Evolutionary conservation across 2,329 filamentous ascomycete genomes (phyloP), one percentile per base, ranked within the genome.

Genomic region (Epicoccum nigrum): DNA sequence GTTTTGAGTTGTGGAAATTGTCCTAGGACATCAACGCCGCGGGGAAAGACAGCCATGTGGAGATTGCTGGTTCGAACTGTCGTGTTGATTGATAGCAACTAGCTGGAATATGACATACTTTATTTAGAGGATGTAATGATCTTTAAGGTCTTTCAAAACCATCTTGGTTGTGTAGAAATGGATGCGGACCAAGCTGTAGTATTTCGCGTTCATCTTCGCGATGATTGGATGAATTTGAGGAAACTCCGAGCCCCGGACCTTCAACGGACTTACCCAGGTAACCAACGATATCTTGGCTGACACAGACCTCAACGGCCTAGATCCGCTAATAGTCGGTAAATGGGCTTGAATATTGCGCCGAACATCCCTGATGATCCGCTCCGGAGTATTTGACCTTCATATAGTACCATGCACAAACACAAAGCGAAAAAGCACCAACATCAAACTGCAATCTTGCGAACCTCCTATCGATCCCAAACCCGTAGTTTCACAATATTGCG

Each of bases 1-100:
- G 43, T 45, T 15, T 45, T 45, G 4, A 45, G 25, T 39, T 45
- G 43, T 23, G 43, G 43, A 31, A 45, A 45, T 11, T 45, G 43
- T 23, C 43, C 43, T 12, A 45, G 43, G 19, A 45, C 33, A 38
- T 45, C 43, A 12, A 45, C 43, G 25, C 43, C 43, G 15, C 43
- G 43, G 7, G 43, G 43, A 7, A 45, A 21, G 17, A 33, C 33
- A 7, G 43, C 37, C 43, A 45, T 45, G 23, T 12, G 23, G 21
- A 25, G 17, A 27, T 11, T n/a, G 30, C 15, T 20, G 12, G n/a
- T n/a, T n/a, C n/a, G n/a, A n/a, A n/a, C n/a, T 33, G n/a, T 34
- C 6, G 13, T 3, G 9, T 43, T n/a, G n/a, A n/a, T n/a, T n/a
- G n/a, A n/a, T n/a, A n/a, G n/a, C n/a, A n/a, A n/a, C n/a, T n/a